Percentiles rank a stretch among this genome's conserved stretches.
These are phyloP conservation scores for Lolium perenne DNA, from an alignment of 176 grass and related monocot species.

Conservation along the genomic window DNA sequence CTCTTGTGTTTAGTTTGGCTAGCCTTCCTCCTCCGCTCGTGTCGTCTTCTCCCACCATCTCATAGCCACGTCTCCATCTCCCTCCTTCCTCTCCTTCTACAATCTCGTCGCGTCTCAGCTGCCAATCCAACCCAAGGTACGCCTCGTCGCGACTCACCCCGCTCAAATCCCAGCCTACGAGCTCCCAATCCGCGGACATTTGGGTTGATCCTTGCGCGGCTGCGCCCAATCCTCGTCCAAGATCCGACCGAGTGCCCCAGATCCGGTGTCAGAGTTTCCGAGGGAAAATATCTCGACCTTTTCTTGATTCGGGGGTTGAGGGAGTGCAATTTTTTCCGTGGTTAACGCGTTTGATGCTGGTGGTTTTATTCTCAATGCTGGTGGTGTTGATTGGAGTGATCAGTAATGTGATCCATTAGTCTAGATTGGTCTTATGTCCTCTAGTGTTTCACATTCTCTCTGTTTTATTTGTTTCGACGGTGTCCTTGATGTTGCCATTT, in stretches of 20 bases:
- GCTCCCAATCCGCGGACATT: background rate
- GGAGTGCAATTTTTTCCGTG: background rate
- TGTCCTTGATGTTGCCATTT: conserved; percentile 26
- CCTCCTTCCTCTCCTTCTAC: background rate
- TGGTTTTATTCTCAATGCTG: background rate
- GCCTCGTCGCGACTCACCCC: background rate
- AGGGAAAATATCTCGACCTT: conserved; percentile 1
- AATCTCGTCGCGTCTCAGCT: conserved; percentile 1
- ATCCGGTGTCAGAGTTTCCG: conserved; percentile 1
- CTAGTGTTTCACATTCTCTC: background rate
- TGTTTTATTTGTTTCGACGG: background rate
- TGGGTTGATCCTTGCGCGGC: background rate
- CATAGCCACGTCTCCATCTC: conserved; percentile 10
- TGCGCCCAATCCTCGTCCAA: background rate
- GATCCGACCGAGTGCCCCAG: conserved; percentile 4
- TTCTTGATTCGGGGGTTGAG: background rate
- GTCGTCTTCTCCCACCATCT: conserved; percentile 3
- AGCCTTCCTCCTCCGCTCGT: conserved; percentile 21
- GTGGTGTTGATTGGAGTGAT: conserved; percentile 15
- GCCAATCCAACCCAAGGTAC: background rate
- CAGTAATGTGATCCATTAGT: conserved; percentile 10
- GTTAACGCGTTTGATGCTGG: background rate
- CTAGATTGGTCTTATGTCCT: conserved; percentile 12
- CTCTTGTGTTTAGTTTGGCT: conserved; percentile 3
- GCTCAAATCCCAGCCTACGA: background rate